Evolutionary conservation across 164 flowering plant genomes (phyloP).

Genomic region (Berberis vulgaris): DNA sequence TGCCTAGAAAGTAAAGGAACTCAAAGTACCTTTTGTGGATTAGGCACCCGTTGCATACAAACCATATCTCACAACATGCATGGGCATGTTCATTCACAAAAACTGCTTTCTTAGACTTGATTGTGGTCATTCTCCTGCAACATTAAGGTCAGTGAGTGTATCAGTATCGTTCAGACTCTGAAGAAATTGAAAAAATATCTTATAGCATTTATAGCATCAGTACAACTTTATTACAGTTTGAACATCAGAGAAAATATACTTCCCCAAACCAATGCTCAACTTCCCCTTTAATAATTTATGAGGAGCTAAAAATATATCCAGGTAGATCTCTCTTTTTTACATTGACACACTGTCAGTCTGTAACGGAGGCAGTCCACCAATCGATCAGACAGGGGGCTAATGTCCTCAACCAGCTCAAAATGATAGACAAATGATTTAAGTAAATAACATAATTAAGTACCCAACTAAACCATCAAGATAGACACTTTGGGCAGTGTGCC

Average conservation of each 20-base stretch:
- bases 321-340: too few species aligned
- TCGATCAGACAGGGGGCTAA: too few species aligned
- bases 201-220: too few species aligned
- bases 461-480: neutral
- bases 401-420: neutral
- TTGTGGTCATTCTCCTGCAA: slow-evolving; percentile 53
- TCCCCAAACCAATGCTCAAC: too few species aligned
- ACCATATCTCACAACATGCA: slow-evolving; percentile 53
- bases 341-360: too few species aligned
- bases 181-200: too few species aligned
- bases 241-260: too few species aligned
- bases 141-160: neutral
- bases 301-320: too few species aligned
- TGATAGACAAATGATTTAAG: neutral
- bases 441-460: neutral
- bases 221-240: too few species aligned
- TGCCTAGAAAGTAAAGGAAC: neutral
- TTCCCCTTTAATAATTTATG: too few species aligned
- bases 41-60: slow-evolving; percentile 63
- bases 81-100: slow-evolving; percentile 49
- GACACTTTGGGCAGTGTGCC: neutral
- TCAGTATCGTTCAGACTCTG: neutral
- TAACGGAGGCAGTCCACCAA: too few species aligned
- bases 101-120: slow-evolving; percentile 73
- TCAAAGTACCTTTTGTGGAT: slow-evolving; percentile 48